phyloP scores from a whole-genome alignment of 345 rosid species.

The Aethionema arabicum region DNA sequence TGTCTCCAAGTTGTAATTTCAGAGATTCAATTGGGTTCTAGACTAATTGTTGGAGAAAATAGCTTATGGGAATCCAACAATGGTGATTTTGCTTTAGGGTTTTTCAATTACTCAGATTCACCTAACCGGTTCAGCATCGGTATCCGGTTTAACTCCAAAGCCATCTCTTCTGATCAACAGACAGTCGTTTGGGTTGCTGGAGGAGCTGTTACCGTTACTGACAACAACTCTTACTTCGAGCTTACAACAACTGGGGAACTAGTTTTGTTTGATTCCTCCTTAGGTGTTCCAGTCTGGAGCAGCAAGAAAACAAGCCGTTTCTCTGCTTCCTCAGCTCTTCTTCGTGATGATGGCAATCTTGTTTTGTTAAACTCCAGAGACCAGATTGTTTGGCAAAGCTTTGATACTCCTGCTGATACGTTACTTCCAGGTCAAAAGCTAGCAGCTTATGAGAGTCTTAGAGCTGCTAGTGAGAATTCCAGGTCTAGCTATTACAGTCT shows the following conservation, averaged over 20 bases:
- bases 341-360: constrained; percentile 71
- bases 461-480: constrained; percentile 59
- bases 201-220: constrained; percentile 51
- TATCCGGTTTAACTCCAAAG: constrained; percentile 59
- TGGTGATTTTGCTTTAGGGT: constrained; percentile 71
- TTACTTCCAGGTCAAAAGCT: constrained; percentile 77
- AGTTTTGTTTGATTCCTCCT: constrained; percentile 57
- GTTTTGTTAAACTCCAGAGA: constrained; percentile 47
- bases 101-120: constrained; percentile 50
- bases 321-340: constrained; percentile 56
- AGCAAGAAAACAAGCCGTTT: constrained; percentile 52
- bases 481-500: constrained; percentile 77
- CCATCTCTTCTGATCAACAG: constrained; percentile 49
- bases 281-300: constrained; percentile 52
- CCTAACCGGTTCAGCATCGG: constrained; percentile 69
- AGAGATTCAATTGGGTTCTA: constrained; percentile 62
- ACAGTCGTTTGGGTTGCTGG: constrained; percentile 80
- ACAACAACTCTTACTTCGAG: constrained; percentile 61
- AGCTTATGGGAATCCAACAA: constrained; percentile 63
- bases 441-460: constrained; percentile 40
- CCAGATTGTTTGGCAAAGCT: constrained; percentile 72
- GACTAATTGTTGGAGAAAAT: constrained; percentile 49
- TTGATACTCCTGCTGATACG: constrained; percentile 63
- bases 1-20: constrained; percentile 43
- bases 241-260: constrained; percentile 58